Conservation (phyloP, 78 protist genomes). For the Emiliania huxleyi region DNA sequence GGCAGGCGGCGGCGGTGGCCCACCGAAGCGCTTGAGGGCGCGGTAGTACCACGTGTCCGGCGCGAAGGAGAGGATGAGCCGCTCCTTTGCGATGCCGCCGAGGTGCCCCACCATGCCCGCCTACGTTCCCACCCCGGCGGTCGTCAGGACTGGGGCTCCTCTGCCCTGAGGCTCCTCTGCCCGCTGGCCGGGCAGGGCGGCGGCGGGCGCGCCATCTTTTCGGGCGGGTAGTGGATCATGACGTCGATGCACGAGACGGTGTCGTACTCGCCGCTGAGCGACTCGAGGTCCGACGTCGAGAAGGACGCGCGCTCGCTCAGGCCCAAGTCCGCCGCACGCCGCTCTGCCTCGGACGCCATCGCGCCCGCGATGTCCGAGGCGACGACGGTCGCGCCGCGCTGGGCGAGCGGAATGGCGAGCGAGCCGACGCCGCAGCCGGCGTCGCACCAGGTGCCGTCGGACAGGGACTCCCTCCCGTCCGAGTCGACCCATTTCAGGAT, state of each 20-base stretch:
- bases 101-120: constrained; percentile 14
- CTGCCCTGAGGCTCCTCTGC: too few relatives aligned
- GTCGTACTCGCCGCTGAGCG: constrained; percentile 4
- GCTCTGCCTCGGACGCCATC: background rate
- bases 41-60: constrained; percentile 41
- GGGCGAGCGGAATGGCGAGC: constrained; percentile 35
- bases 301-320: background rate
- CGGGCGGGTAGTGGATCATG: constrained; percentile 19
- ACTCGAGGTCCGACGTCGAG: background rate
- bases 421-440: constrained; percentile 47
- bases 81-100: background rate
- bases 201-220: too few relatives aligned
- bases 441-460: background rate
- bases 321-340: background rate
- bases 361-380: background rate
- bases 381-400: constrained; percentile 10
- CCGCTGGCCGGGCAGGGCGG: too few relatives aligned
- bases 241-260: constrained; percentile 22
- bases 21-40: constrained; percentile 20
- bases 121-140: too few relatives aligned
- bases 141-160: too few relatives aligned
- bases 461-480: background rate
- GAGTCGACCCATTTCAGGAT: background rate
- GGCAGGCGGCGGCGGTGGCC: too few relatives aligned
- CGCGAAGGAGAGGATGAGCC: constrained; percentile 44